Percentiles rank a stretch among this genome's conserved stretches.
These are phyloP conservation scores for Elaeis oleifera DNA, from an alignment of 202 grass and related monocot species.

Conservation along the genomic window DNA sequence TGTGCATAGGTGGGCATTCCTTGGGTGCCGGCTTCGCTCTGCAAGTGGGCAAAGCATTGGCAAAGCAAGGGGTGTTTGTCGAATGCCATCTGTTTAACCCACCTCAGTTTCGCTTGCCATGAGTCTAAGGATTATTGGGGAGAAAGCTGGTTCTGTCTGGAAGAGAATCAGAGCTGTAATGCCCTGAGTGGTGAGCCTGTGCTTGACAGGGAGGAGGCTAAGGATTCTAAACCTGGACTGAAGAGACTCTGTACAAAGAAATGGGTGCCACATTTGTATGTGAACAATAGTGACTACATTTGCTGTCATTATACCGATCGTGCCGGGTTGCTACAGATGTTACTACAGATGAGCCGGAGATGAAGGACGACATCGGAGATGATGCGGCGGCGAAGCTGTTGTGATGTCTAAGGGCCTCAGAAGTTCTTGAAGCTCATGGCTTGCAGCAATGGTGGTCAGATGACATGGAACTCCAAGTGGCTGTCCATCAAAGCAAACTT, in stretches of 20 bases:
- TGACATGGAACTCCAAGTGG: conserved; percentile 52
- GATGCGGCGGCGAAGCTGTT: conserved; percentile 28
- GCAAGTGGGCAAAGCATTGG: conserved; percentile 55
- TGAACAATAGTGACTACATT: conserved; percentile 56
- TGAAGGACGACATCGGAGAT: conserved; percentile 3
- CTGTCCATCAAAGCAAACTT: conserved; percentile 53
- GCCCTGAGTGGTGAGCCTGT: conserved; percentile 4
- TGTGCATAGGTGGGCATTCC: conserved; percentile 63
- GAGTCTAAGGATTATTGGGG: conserved; percentile 39
- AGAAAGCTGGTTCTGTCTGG: conserved; percentile 30
- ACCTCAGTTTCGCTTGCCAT: conserved; percentile 53
- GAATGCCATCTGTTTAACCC: conserved; percentile 75
- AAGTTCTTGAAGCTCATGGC: conserved; percentile 67
- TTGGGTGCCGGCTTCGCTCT: conserved; percentile 50
- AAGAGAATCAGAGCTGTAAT: conserved; percentile 27
- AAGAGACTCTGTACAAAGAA: conserved; percentile 39
- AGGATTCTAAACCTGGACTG: conserved; percentile 7
- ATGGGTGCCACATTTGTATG: conserved; percentile 64
- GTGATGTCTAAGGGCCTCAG: conserved; percentile 38
- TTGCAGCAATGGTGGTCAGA: conserved; percentile 76
- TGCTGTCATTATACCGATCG: conserved; percentile 59
- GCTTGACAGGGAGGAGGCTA: conserved; percentile 5
- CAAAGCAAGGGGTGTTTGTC: conserved; percentile 48
- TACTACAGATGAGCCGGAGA: background rate
- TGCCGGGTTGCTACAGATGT: conserved; percentile 32